Conservation (phyloP, 2,329 filamentous ascomycete genomes). For the Cyphellophora europaea region DNA sequence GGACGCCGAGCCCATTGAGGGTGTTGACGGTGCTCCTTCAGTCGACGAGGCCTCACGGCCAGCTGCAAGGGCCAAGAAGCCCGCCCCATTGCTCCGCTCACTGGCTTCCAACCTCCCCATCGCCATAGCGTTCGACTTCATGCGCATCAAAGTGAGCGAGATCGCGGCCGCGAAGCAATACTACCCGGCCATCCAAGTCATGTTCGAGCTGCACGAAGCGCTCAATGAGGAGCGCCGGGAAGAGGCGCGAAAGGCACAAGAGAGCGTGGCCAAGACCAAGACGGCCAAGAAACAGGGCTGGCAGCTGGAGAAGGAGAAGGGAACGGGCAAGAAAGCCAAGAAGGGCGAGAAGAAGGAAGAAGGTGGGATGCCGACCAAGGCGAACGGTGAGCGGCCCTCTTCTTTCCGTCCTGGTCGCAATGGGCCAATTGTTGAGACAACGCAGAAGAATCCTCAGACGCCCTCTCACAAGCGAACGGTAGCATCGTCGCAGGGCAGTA, state of each 20-base stretch:
- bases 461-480: too few relatives aligned
- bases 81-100: constrained; percentile 7
- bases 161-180: constrained; percentile 48
- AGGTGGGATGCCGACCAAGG: background rate
- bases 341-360: constrained; percentile 1
- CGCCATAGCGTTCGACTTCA: constrained; percentile 54
- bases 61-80: constrained; percentile 4
- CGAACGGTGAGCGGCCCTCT: background rate
- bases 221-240: constrained; percentile 13
- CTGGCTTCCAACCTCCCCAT: constrained; percentile 38
- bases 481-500: too few relatives aligned
- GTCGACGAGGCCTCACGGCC: constrained; percentile 1
- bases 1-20: constrained; percentile 14
- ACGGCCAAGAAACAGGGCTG: too few relatives aligned
- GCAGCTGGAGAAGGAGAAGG: constrained; percentile 16
- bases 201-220: constrained; percentile 34
- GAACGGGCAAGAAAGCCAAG: constrained; percentile 9
- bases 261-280: too few relatives aligned
- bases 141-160: constrained; percentile 52
- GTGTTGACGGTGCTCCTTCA: background rate
- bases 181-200: constrained; percentile 44
- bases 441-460: too few relatives aligned
- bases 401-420: background rate
- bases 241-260: constrained; percentile 4
- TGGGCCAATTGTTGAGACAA: too few relatives aligned